Evolutionary conservation across 1,284 basidiomycete species (phyloP), one percentile per base, ranked within the genome.

Genomic region (Cerrena zonata): DNA sequence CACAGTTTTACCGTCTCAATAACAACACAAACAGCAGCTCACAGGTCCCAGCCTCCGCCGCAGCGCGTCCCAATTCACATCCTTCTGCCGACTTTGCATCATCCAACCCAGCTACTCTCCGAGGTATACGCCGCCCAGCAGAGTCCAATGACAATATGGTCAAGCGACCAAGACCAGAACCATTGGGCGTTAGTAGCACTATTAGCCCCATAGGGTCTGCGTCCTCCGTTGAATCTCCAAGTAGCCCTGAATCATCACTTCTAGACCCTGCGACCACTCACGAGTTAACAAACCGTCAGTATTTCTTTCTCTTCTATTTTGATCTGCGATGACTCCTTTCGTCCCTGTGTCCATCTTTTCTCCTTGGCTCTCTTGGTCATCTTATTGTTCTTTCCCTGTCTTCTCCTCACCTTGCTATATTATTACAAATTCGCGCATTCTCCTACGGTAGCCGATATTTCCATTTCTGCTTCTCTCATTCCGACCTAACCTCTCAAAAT

Each of bases 271-370:
- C 73, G 22, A 75, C 86, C 50, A 84, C 81, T 7, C 77, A 83
- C 52, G 86, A 89, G 65, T 77, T 89, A 50, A 84, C 86, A 25
- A 85, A 85, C 63, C 70, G 86, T 87, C 64, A 62, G 85, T 71
- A 15, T 7, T 24, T 5, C 26, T 44, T 57, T 34, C 34, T 54
- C 56, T 51, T 37, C 45, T 48, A 24, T 39, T 40, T 24, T 30
- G 30, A 25, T 39, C 42, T 27, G 53, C 51, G 47, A 52, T 54
- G 51, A 53, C 55, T 47, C 45, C 46, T 43, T 44, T 53, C 51
- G 26, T 45, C 47, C n/a, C n/a, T n/a, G n/a, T n/a, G n/a, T n/a
- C n/a, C n/a, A n/a, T n/a, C n/a, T n/a, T n/a, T n/a, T n/a, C n/a
- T n/a, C n/a, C n/a, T n/a, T n/a, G n/a, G n/a, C n/a, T n/a, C n/a